Evolutionary conservation across 1,284 basidiomycete species (phyloP), one percentile per base, ranked within the genome.

Genomic region (Flammula alnicola): DNA sequence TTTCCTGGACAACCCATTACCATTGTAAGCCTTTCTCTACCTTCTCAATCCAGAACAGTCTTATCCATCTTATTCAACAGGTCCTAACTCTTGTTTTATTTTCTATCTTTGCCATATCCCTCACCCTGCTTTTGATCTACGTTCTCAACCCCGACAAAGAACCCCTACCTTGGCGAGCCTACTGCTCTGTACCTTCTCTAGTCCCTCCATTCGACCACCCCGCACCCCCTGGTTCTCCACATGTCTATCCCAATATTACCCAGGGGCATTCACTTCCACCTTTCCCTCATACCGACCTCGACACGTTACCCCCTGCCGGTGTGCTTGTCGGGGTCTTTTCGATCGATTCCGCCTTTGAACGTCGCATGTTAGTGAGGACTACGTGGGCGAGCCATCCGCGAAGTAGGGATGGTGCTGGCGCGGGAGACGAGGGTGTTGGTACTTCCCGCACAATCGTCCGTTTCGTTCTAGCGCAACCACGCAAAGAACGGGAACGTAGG

Each of bases 141-240:
- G 82, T 95, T 55, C 83, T 98, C 63, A 95, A 98, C 66, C 93
- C 95, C 37, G 96, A 99, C 78, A 98, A 98, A 69, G 88, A 91
- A 49, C 88, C 93, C 11, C 72, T 96, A 23, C 95, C 95, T 35
- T 99, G 95, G 94, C 84, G 94, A 57, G 84, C 87, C 20, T 96
- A 96, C 67, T 98, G 96, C 70, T 81, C 88, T 44, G 73, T 84
- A 54, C 79, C 84, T 32, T 76, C 78, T 27, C 77, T 81, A 62
- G 64, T 78, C 63, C 56, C 74, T 58, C 60, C 73, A 54, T 68
- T 73, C 58, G 66, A 72, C 35, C 61, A 67, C 46, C 65, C 62
- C 44, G 66, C 69, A 48, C 67, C 67, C 6, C 66, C 71, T 58
- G 69, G 72, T 56, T 68, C 58, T 25, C 74, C 64, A 52, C 75